Percentiles rank a stretch among this genome's conserved stretches.
Evolutionary conservation across 2,329 filamentous ascomycete species (phyloP).

Genomic region (Penicillium palitans): DNA sequence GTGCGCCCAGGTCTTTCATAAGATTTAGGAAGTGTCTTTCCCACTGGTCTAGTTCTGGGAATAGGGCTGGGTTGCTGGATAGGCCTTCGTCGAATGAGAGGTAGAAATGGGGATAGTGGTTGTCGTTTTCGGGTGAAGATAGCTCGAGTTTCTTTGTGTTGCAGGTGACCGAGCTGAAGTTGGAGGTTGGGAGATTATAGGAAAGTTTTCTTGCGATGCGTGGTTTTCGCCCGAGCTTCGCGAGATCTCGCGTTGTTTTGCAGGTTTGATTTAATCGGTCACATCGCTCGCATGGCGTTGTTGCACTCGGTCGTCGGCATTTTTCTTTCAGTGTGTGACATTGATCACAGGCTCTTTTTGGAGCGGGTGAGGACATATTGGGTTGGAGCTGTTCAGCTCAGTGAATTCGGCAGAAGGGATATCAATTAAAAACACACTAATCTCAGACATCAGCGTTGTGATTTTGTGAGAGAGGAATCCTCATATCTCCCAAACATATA

Average conservation of each 20-base stretch:
- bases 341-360: constrained; percentile 19
- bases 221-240: constrained; percentile 15
- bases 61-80: constrained; percentile 8
- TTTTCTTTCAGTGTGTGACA: constrained; percentile 21
- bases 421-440: background rate
- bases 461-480: background rate
- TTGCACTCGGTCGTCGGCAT: constrained; percentile 7
- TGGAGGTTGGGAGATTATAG: constrained; percentile 15
- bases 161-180: no score
- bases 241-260: constrained; percentile 7
- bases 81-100: constrained; percentile 4
- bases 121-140: background rate
- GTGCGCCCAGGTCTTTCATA: constrained; percentile 15
- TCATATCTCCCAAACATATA: background rate
- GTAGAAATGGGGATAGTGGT: background rate
- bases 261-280: constrained; percentile 11
- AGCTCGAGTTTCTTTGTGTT: background rate
- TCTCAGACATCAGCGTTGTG: background rate
- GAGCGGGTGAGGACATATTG: background rate
- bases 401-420: background rate
- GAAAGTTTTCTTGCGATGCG: constrained; percentile 7
- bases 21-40: constrained; percentile 20
- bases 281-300: constrained; percentile 16
- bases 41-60: constrained; percentile 16
- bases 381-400: background rate